Evolutionary conservation across 352 stramenopile genomes (phyloP).

Genomic region (Pythium aphanidermatum): DNA sequence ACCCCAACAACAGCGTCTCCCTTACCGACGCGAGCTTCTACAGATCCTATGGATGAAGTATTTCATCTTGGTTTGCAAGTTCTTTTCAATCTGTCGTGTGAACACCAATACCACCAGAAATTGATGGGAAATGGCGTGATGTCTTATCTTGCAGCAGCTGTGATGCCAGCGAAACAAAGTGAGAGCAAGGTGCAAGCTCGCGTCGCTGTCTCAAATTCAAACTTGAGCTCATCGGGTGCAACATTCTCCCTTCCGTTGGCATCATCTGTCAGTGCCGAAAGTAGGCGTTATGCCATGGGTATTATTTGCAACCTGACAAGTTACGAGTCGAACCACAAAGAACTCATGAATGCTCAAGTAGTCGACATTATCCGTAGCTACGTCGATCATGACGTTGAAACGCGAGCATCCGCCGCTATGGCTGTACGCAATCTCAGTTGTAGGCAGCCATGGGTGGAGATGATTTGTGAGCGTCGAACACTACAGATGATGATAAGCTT

Average conservation of each 20-base stretch:
- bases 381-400: constrained; percentile 61
- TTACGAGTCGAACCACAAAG: constrained; percentile 73
- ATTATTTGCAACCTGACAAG: constrained; percentile 76
- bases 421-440: constrained; percentile 70
- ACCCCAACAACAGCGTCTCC: too few relatives aligned
- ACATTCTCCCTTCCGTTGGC: constrained; percentile 2
- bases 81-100: constrained; percentile 73
- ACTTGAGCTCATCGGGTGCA: neutral
- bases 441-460: constrained; percentile 65
- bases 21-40: too few relatives aligned
- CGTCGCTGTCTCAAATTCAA: neutral
- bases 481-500: constrained; percentile 55
- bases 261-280: constrained; percentile 30
- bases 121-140: constrained; percentile 69
- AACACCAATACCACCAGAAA: constrained; percentile 60
- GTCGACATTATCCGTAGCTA: constrained; percentile 65
- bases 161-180: constrained; percentile 25
- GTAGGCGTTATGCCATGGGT: constrained; percentile 45
- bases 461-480: constrained; percentile 71
- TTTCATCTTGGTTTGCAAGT: constrained; percentile 65
- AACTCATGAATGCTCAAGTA: constrained; percentile 73
- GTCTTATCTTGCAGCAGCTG: constrained; percentile 49
- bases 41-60: constrained; percentile 46
- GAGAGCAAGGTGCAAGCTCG: neutral
- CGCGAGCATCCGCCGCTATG: constrained; percentile 63